Evolutionary conservation across 1,284 basidiomycete species (phyloP).

Genomic region (Xerocomus amazonicus): DNA sequence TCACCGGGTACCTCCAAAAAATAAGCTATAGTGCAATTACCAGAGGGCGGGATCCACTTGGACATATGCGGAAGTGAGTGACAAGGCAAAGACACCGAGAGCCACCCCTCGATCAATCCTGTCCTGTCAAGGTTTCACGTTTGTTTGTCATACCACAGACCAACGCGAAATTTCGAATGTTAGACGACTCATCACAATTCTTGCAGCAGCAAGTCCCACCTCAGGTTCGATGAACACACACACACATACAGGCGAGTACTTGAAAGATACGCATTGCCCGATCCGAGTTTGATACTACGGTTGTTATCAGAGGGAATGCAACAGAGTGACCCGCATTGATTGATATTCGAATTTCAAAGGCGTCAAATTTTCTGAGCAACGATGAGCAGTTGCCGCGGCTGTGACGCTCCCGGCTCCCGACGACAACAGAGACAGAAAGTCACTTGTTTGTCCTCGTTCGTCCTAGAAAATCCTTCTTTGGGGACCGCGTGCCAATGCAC

Average conservation of each 20-base stretch:
- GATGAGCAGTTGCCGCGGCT: slow-evolving; percentile 20
- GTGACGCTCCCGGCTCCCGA: slow-evolving; percentile 27
- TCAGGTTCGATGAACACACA: slow-evolving; percentile 1
- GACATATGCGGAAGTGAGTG: slow-evolving; percentile 31
- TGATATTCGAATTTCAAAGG: slow-evolving; percentile 33
- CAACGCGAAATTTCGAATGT: slow-evolving; percentile 13
- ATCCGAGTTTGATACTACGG: no score
- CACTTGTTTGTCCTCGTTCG: slow-evolving; percentile 17
- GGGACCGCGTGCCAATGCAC: slow-evolving; percentile 23
- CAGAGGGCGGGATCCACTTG: slow-evolving; percentile 20
- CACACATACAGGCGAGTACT: not conserved
- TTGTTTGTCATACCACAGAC: slow-evolving; percentile 33
- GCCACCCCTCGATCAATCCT: slow-evolving; percentile 32
- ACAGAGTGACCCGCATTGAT: slow-evolving; percentile 13
- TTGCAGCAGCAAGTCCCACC: slow-evolving; percentile 1
- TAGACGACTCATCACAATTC: not conserved
- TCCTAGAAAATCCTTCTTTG: slow-evolving; percentile 17
- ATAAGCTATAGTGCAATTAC: slow-evolving; percentile 31
- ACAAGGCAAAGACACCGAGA: slow-evolving; percentile 24
- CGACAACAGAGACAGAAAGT: slow-evolving; percentile 24
- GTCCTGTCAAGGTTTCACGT: slow-evolving; percentile 35
- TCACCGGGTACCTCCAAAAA: slow-evolving; percentile 8
- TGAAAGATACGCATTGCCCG: no score
- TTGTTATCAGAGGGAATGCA: not conserved
- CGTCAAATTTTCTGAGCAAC: slow-evolving; percentile 25